Percentiles rank a stretch among this genome's conserved stretches.
Evolutionary conservation across 1,139 yeast species (phyloP).

Genomic region (Sugiyamaella castrensis): DNA sequence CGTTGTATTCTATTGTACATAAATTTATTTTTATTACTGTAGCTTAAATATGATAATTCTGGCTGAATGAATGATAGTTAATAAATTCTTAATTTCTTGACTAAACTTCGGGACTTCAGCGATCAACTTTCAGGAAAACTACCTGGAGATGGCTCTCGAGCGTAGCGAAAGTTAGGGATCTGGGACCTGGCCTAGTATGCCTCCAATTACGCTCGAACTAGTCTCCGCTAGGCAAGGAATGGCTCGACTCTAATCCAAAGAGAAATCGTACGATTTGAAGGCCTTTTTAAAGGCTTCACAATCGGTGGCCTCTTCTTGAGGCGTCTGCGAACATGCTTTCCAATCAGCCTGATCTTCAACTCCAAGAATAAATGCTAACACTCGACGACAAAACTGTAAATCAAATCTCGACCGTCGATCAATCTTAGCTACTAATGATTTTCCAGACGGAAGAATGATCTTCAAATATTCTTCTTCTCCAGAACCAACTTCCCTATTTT

Average conservation of each 20-base stretch:
- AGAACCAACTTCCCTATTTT: constrained; percentile 10
- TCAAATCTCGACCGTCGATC: constrained; percentile 43
- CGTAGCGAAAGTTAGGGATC: too few species aligned
- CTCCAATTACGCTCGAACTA: too few species aligned
- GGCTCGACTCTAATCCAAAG: constrained; percentile 9
- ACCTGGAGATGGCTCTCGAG: too few species aligned
- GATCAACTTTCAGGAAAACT: too few species aligned
- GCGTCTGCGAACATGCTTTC: constrained; percentile 69
- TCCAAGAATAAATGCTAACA: constrained; percentile 58
- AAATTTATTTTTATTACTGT: too few species aligned
- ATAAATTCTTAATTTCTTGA: too few species aligned
- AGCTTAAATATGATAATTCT: too few species aligned
- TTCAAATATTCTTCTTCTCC: constrained; percentile 23
- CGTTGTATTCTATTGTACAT: too few species aligned
- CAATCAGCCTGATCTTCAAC: constrained; percentile 54
- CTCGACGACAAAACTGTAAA: constrained; percentile 77
- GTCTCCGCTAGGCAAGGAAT: too few species aligned
- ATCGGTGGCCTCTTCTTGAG: constrained; percentile 56
- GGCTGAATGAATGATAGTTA: too few species aligned
- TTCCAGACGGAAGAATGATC: constrained; percentile 20
- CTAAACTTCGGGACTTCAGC: too few species aligned
- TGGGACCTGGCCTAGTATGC: too few species aligned
- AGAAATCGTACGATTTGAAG: constrained; percentile 48
- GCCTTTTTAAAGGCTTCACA: constrained; percentile 54
- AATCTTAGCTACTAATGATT: constrained; percentile 21